A percentile compares a stretch with the other conserved stretches of the same genome.
Conservation (phyloP, 176 grass and related monocot genomes). For the Oryza officinalis region DNA sequence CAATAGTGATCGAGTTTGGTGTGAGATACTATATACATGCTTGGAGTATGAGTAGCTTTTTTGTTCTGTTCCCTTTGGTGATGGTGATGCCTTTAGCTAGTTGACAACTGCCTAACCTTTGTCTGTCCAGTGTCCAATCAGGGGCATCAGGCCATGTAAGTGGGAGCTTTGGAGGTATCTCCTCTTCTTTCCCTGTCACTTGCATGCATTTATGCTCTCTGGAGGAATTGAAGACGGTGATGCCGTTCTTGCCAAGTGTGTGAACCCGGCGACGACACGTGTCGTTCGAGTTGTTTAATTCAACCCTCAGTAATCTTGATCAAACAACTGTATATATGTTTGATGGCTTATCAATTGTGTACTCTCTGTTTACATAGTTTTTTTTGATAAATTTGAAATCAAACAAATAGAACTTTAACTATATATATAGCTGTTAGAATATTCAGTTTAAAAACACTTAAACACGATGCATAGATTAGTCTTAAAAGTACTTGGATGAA, state of each 20-base stretch:
- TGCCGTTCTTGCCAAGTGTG: background rate
- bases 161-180: slow-evolving; percentile 31
- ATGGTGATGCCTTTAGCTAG: background rate
- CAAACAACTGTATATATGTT: background rate
- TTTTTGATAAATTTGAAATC: too few species aligned
- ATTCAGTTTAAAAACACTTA: too few species aligned
- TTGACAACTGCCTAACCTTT: slow-evolving; percentile 42
- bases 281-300: background rate
- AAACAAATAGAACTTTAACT: too few species aligned
- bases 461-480: too few species aligned
- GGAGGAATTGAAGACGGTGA: background rate
- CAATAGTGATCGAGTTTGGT: background rate
- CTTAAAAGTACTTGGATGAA: too few species aligned
- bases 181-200: slow-evolving; percentile 7
- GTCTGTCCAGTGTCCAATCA: slow-evolving; percentile 29
- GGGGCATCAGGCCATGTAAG: background rate
- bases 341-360: background rate
- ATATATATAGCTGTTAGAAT: too few species aligned
- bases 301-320: background rate
- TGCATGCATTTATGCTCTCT: slow-evolving; percentile 3
- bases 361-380: too few species aligned
- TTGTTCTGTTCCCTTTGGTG: slow-evolving; percentile 9
- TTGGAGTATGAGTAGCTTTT: background rate
- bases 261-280: background rate
- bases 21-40: background rate